Conservation (phyloP, 2,329 filamentous ascomycete species). For the Dothideomycetes sp. region DNA sequence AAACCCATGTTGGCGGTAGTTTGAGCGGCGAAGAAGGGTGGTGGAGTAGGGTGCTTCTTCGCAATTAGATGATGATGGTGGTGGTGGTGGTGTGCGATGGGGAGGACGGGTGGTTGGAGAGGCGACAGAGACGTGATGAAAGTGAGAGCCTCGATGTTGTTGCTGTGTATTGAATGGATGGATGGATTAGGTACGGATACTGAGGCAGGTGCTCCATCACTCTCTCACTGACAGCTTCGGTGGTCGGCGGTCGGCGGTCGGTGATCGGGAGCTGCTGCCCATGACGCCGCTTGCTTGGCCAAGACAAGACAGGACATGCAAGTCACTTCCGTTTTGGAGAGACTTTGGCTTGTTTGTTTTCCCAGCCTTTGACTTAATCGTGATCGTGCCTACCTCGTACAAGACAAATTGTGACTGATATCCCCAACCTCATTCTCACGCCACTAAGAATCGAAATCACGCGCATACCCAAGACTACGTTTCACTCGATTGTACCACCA, state of each 20-base stretch:
- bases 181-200: too few species aligned
- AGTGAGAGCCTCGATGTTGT: constrained; percentile 4
- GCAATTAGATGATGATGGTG: too few species aligned
- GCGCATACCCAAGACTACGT: constrained; percentile 2
- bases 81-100: background rate
- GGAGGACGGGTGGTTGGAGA: background rate
- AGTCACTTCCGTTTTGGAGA: background rate
- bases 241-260: background rate
- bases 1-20: constrained; percentile 71
- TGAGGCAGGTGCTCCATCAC: too few species aligned
- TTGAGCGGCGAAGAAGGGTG: background rate
- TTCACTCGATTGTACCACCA: constrained; percentile 8
- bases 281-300: background rate
- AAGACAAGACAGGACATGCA: background rate
- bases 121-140: background rate
- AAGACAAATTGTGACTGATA: too few species aligned
- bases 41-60: background rate
- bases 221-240: constrained; percentile 2
- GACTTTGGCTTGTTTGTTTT: background rate
- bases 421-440: too few species aligned
- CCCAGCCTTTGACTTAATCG: background rate
- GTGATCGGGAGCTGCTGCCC: background rate
- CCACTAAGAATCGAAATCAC: too few species aligned
- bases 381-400: too few species aligned
- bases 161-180: too few species aligned